Evolutionary conservation across 177 flowering plant genomes (phyloP).

Genomic region (Telopea speciosissima): DNA sequence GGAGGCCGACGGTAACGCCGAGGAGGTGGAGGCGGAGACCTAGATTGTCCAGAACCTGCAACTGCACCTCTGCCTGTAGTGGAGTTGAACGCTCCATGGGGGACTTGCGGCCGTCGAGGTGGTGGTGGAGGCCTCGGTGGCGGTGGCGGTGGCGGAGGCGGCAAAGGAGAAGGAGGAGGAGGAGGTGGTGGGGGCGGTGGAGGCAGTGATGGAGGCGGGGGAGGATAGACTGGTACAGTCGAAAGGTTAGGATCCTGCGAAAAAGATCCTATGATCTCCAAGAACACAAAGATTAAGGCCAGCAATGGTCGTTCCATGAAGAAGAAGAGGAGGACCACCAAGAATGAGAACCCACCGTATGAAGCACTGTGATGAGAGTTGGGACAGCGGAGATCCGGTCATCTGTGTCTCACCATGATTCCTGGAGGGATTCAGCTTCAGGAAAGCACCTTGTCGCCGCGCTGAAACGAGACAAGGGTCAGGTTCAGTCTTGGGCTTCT

Average conservation of each 20-base stretch:
- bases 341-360: neutral
- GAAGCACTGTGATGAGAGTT: neutral
- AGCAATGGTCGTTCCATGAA: conserved; percentile 33
- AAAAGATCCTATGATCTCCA: conserved; percentile 23
- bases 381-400: neutral
- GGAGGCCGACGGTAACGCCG: conserved; percentile 17
- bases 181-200: neutral
- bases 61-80: neutral
- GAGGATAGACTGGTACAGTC: neutral
- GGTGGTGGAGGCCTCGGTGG: conserved; percentile 10
- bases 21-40: conserved; percentile 16
- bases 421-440: no score
- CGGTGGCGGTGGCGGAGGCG: neutral
- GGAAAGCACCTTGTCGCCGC: no score
- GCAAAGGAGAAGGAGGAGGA: neutral
- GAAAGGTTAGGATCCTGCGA: neutral
- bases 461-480: no score
- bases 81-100: neutral
- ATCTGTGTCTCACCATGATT: conserved; percentile 11
- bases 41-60: neutral
- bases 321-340: neutral
- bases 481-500: no score
- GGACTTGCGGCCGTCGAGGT: neutral
- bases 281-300: conserved; percentile 13
- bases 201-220: neutral